These are phyloP conservation scores for Ettlia oleoabundans DNA, from an alignment of 139 green algal species.

Conservation along the genomic window DNA sequence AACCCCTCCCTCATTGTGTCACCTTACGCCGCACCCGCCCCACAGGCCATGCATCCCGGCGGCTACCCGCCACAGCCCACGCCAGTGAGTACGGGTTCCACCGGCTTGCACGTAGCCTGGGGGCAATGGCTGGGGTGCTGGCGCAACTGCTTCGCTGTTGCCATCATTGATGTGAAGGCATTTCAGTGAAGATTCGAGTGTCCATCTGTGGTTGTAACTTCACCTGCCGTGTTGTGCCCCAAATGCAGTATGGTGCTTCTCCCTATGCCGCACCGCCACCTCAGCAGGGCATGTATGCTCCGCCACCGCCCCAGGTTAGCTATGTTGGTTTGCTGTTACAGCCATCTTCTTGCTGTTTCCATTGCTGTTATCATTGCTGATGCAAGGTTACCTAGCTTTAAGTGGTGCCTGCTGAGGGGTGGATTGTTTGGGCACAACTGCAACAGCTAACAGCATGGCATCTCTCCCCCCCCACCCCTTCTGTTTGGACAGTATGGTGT, in stretches of 20 bases:
- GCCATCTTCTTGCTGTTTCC: neutral
- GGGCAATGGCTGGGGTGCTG: too few relatives aligned
- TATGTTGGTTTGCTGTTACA: neutral
- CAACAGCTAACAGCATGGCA: too few relatives aligned
- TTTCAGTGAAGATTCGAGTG: too few relatives aligned
- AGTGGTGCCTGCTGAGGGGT: neutral
- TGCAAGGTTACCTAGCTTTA: neutral
- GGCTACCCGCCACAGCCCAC: conserved; percentile 28
- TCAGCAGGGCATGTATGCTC: conserved; percentile 14
- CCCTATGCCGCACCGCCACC: conserved; percentile 16
- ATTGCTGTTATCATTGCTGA: neutral
- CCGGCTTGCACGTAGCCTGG: neutral
- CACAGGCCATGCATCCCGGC: conserved; percentile 41
- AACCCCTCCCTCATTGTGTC: neutral
- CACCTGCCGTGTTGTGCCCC: too few relatives aligned
- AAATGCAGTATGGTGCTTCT: conserved; percentile 21
- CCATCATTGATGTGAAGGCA: too few relatives aligned
- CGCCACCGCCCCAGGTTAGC: neutral
- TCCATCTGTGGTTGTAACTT: too few relatives aligned
- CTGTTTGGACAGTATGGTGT: neutral
- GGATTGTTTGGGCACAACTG: too few relatives aligned
- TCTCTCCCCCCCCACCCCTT: neutral
- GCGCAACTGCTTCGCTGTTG: too few relatives aligned
- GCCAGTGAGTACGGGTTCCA: neutral
- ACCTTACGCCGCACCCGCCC: conserved; percentile 51